phyloP scores from a whole-genome alignment of 352 stramenopile genomes.

The Globisporangium apiculatum region DNA sequence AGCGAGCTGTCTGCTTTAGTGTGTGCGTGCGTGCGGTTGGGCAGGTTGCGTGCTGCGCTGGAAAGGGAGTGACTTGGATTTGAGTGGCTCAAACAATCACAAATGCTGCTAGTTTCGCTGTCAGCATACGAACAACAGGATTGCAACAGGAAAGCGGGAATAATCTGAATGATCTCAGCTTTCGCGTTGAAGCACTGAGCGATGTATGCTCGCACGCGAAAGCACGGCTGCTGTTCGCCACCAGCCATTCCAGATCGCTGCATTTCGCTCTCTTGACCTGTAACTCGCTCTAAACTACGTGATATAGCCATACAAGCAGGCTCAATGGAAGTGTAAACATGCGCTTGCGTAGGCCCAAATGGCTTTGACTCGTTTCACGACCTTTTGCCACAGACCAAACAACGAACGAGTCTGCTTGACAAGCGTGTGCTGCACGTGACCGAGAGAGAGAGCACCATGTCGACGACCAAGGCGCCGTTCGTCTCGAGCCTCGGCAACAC shows the following conservation, averaged over 20 bases:
- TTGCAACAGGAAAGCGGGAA: too few relatives aligned
- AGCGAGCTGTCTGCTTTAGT: conserved; percentile 1
- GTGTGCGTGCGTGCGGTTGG: neutral
- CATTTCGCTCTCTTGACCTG: neutral
- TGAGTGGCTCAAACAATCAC: neutral
- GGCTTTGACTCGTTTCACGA: too few relatives aligned
- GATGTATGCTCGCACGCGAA: neutral
- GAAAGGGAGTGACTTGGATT: neutral
- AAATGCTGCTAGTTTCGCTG: too few relatives aligned
- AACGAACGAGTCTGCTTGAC: neutral
- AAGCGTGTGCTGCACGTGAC: neutral
- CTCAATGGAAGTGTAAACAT: too few relatives aligned
- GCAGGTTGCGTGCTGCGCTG: neutral
- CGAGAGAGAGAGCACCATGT: neutral
- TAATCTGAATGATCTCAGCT: neutral
- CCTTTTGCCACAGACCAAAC: neutral
- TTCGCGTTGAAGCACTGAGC: neutral
- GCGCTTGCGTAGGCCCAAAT: too few relatives aligned
- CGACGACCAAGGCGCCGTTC: conserved; percentile 22
- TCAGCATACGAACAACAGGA: too few relatives aligned
- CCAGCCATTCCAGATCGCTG: conserved; percentile 4
- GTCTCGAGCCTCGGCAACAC: conserved; percentile 35
- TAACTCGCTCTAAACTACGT: neutral
- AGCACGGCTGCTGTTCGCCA: conserved; percentile 2
- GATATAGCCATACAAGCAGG: neutral